phyloP scores from a whole-genome alignment of 2,329 filamentous ascomycete species.

The Calonectria pseudoreteaudii region DNA sequence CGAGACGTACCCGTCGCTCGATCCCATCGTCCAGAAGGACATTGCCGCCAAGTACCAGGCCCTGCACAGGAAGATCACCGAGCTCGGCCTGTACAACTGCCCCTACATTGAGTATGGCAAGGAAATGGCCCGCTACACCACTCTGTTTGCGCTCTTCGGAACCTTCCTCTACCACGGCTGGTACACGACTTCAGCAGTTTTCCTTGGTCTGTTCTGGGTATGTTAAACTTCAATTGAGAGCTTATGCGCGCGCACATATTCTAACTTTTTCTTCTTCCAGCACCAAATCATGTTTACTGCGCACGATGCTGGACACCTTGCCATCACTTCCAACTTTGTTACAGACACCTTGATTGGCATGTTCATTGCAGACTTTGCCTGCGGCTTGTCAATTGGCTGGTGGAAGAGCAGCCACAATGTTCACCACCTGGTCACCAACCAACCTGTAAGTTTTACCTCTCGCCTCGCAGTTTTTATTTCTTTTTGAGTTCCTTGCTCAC shows the following conservation, averaged over 20 bases:
- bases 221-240: background rate
- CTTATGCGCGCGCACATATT: background rate
- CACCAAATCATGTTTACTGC: constrained; percentile 78
- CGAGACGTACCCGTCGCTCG: constrained; percentile 63
- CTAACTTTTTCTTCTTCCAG: constrained; percentile 50
- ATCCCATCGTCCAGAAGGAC: constrained; percentile 63
- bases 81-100: constrained; percentile 69
- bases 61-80: constrained; percentile 66
- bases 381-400: constrained; percentile 75
- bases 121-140: constrained; percentile 66
- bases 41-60: constrained; percentile 67
- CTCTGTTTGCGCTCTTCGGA: constrained; percentile 63
- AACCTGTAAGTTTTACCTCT: constrained; percentile 55
- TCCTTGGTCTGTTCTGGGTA: constrained; percentile 73
- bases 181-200: constrained; percentile 68
- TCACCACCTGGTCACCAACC: constrained; percentile 75
- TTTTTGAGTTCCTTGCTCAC: background rate
- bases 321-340: constrained; percentile 70
- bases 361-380: constrained; percentile 74
- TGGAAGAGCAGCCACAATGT: constrained; percentile 79
- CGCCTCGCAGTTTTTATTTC: background rate
- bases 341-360: constrained; percentile 70
- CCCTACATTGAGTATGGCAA: constrained; percentile 68
- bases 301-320: constrained; percentile 73
- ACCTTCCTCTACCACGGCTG: constrained; percentile 60